Percentiles rank a stretch among this genome's conserved stretches.
Conservation (phyloP, 2,329 filamentous ascomycete species). For the Lasiodiplodia gonubiensis region DNA sequence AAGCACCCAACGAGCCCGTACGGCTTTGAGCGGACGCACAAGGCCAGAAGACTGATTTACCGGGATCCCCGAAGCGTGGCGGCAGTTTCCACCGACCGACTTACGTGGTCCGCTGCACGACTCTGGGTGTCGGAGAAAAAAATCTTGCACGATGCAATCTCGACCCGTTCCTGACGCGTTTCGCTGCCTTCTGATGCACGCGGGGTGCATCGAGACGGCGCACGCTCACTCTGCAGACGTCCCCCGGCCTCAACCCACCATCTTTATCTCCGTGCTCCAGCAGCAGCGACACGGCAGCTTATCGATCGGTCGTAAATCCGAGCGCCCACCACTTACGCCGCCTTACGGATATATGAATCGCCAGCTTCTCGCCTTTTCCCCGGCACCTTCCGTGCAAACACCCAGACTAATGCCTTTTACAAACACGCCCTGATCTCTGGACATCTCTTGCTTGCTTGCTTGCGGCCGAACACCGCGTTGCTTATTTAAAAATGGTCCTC, state of each 20-base stretch:
- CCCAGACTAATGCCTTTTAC: neutral
- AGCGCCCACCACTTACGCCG: neutral
- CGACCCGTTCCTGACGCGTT: neutral
- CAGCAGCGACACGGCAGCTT: neutral
- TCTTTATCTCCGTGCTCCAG: neutral
- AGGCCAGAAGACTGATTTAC: neutral
- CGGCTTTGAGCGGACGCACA: neutral
- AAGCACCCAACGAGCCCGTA: neutral
- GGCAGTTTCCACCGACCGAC: neutral
- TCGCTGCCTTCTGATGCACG: neutral
- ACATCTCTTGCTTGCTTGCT: neutral
- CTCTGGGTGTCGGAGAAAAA: neutral
- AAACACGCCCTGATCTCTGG: neutral
- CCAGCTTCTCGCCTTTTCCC: neutral
- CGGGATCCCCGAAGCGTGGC: neutral
- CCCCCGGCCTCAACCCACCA: neutral
- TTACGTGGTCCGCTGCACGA: neutral
- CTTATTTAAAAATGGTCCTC: neutral
- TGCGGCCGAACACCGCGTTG: neutral
- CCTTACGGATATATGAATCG: conserved; percentile 1
- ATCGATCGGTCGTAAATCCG: conserved; percentile 6
- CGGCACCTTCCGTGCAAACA: neutral
- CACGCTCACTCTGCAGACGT: neutral
- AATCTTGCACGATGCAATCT: neutral
- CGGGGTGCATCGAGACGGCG: neutral